These are phyloP conservation scores for Tylopilus sp. DNA, from an alignment of 768 basidiomycete species.

Conservation along the genomic window DNA sequence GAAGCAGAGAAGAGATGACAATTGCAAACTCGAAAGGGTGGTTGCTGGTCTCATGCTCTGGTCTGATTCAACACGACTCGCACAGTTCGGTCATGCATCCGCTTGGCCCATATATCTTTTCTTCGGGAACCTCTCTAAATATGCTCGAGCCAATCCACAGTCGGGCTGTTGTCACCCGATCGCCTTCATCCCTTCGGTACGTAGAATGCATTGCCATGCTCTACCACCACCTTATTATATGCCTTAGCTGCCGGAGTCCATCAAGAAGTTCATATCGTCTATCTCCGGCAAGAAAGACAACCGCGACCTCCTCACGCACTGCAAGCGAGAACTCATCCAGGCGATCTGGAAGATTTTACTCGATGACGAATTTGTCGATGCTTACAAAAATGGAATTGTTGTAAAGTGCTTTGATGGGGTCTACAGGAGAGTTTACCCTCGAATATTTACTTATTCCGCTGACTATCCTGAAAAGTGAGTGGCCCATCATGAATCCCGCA, in stretches of 20 bases:
- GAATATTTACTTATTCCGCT: not conserved
- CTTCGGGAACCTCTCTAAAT: not conserved
- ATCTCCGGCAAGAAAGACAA: not conserved
- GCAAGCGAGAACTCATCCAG: not conserved
- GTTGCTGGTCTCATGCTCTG: slow-evolving; percentile 15
- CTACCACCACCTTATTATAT: not conserved
- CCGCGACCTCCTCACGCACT: not conserved
- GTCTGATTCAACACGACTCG: slow-evolving; percentile 10
- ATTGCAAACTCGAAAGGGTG: slow-evolving; percentile 5
- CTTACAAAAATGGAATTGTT: not conserved
- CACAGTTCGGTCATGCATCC: slow-evolving; percentile 12
- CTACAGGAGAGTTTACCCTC: not conserved
- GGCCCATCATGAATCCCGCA: not conserved
- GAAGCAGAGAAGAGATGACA: not conserved
- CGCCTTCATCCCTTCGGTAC: slow-evolving; percentile 20
- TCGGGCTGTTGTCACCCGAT: slow-evolving; percentile 19
- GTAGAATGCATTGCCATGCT: slow-evolving; percentile 1
- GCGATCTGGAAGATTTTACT: not conserved
- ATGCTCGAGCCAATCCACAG: slow-evolving; percentile 1
- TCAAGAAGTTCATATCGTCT: not conserved
- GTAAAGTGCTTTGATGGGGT: not conserved
- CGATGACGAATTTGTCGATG: not conserved
- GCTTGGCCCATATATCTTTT: slow-evolving; percentile 9
- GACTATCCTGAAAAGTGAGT: not conserved
- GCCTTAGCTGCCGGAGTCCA: not conserved